Evolutionary conservation across 257 asterid species (phyloP).

Genomic region (Forsythia viridissima): DNA sequence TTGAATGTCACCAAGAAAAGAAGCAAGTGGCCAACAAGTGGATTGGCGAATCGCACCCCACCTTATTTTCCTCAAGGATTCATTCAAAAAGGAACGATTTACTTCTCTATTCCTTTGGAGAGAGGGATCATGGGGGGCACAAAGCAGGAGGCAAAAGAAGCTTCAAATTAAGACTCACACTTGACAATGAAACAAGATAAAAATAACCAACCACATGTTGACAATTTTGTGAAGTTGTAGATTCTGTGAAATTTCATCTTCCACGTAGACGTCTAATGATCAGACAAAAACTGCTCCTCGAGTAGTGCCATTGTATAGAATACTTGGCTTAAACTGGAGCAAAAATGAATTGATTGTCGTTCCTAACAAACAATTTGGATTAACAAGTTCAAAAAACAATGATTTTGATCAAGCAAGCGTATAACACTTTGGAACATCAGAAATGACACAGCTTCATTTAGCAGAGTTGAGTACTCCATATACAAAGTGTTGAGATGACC

Average conservation of each 20-base stretch:
- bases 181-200: background rate
- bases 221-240: background rate
- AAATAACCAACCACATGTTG: background rate
- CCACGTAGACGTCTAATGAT: background rate
- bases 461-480: conserved; percentile 3
- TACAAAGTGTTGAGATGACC: background rate
- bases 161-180: background rate
- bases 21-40: too few relatives aligned
- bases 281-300: background rate
- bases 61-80: background rate
- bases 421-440: conserved; percentile 10
- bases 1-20: too few relatives aligned
- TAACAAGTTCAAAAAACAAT: background rate
- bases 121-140: background rate
- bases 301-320: background rate
- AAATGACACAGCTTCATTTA: background rate
- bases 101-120: background rate
- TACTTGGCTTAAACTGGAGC: conserved; percentile 10
- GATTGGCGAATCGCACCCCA: background rate
- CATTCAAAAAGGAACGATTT: background rate
- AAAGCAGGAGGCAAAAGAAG: background rate
- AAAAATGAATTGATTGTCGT: conserved; percentile 13
- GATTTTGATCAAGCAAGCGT: background rate
- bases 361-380: conserved; percentile 13
- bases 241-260: background rate